These are phyloP conservation scores for Trametes villosa DNA, from an alignment of 768 basidiomycete genomes.

Conservation along the genomic window DNA sequence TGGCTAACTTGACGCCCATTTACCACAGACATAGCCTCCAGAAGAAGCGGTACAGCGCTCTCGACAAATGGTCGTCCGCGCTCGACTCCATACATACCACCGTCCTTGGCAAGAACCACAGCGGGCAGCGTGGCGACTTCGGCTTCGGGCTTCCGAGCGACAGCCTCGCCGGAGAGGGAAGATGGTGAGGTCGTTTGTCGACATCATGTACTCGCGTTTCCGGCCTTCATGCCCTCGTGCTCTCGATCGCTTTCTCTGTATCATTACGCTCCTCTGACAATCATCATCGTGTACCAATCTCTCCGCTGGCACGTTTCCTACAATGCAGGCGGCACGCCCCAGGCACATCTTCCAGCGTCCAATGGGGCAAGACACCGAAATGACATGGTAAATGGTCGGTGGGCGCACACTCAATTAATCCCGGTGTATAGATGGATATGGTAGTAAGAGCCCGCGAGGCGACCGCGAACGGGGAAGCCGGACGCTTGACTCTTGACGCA, in stretches of 20 bases:
- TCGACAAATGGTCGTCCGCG: constrained; percentile 84
- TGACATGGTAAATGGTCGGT: not conserved
- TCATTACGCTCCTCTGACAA: not conserved
- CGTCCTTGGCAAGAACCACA: constrained; percentile 73
- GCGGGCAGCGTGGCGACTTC: constrained; percentile 30
- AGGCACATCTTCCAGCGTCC: not conserved
- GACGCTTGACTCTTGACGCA: not conserved
- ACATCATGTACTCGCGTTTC: constrained; percentile 13
- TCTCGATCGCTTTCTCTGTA: constrained; percentile 17
- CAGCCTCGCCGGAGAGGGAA: constrained; percentile 7
- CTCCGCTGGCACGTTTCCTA: not conserved
- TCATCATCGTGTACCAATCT: constrained; percentile 2
- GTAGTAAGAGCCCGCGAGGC: not conserved
- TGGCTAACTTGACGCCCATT: not conserved
- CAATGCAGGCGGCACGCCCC: not conserved
- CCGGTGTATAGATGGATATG: constrained; percentile 1
- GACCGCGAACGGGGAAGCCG: not conserved
- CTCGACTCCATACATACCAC: constrained; percentile 77
- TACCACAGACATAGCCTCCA: constrained; percentile 77
- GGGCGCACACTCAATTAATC: constrained; percentile 1
- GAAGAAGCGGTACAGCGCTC: constrained; percentile 81
- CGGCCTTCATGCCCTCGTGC: constrained; percentile 10
- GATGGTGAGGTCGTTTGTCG: constrained; percentile 10
- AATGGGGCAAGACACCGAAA: not conserved
- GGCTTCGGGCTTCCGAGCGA: constrained; percentile 19